Percentiles rank a stretch among this genome's conserved stretches.
phyloP scores from a whole-genome alignment of 1,284 basidiomycete genomes.

The Pisolithus thermaeus region DNA sequence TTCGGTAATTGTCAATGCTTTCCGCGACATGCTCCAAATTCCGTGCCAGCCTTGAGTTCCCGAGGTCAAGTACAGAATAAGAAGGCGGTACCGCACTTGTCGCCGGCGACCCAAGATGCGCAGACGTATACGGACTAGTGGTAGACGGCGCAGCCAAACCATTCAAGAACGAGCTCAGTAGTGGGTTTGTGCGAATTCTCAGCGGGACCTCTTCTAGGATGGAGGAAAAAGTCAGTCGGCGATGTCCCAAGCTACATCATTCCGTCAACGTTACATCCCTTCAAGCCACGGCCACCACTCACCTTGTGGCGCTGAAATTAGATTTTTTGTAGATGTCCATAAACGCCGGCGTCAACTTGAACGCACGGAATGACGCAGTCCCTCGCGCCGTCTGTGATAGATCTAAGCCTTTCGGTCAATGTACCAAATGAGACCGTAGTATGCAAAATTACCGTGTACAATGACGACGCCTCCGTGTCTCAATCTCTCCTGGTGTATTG shows the following conservation, averaged over 20 bases:
- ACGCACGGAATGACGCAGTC: constrained; percentile 89
- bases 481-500: constrained; percentile 73
- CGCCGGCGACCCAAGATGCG: constrained; percentile 34
- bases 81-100: constrained; percentile 44
- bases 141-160: constrained; percentile 49
- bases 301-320: constrained; percentile 87
- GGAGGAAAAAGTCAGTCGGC: constrained; percentile 85
- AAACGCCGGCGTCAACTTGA: constrained; percentile 80
- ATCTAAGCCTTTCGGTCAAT: constrained; percentile 38
- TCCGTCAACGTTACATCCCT: constrained; percentile 14
- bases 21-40: constrained; percentile 83
- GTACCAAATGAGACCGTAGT: not conserved
- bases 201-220: constrained; percentile 90
- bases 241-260: constrained; percentile 66
- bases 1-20: constrained; percentile 79
- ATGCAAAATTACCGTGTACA: constrained; percentile 66
- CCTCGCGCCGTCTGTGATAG: constrained; percentile 74
- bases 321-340: constrained; percentile 81
- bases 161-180: constrained; percentile 82
- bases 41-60: constrained; percentile 53
- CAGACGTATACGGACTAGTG: constrained; percentile 29
- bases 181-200: constrained; percentile 81
- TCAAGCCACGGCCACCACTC: constrained; percentile 12
- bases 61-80: constrained; percentile 57
- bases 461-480: constrained; percentile 86